Evolutionary conservation across 306 rosid genomes (phyloP).

Genomic region (Luffa acutangula): DNA sequence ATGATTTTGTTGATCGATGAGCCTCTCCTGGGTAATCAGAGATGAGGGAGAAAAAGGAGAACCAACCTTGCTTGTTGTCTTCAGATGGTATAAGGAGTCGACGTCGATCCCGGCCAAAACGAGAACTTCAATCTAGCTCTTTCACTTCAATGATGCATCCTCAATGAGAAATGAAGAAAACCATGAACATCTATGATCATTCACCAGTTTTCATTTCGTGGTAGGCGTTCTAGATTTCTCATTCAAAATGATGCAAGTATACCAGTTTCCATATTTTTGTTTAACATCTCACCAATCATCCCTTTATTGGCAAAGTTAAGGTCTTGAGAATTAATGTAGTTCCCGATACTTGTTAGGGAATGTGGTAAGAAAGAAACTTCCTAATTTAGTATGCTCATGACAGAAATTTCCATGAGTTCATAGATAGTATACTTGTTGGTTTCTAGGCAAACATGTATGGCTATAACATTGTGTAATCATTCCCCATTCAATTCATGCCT

Average conservation of each 20-base stretch:
- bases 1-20: no score
- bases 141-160: conserved; percentile 1
- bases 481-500: not conserved
- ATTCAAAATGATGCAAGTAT: not conserved
- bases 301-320: not conserved
- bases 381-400: not conserved
- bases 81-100: no score
- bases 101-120: no score
- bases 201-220: not conserved
- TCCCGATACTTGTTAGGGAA: not conserved
- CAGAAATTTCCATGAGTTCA: not conserved
- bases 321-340: not conserved
- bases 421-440: not conserved
- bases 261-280: not conserved
- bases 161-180: not conserved
- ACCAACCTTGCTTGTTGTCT: no score
- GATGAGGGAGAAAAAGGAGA: no score
- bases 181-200: not conserved
- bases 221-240: not conserved
- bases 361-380: not conserved
- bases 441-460: not conserved
- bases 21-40: no score
- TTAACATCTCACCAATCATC: not conserved
- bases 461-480: not conserved
- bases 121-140: not conserved